Evolutionary conservation across 768 basidiomycete genomes (phyloP).

Genomic region (Boletus sp.): DNA sequence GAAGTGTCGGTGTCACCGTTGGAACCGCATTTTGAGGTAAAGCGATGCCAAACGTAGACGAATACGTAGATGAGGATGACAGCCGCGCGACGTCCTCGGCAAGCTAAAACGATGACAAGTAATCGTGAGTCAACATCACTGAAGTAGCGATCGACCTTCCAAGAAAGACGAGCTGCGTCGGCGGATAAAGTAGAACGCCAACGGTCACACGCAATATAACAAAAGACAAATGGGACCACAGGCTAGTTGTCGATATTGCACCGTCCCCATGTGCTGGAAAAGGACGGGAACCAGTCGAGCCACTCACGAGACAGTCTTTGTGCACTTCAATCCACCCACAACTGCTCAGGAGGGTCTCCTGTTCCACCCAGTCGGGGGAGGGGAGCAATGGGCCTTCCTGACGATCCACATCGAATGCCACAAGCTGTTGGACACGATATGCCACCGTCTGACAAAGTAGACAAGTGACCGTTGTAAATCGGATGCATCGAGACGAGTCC

Average conservation of each 20-base stretch:
- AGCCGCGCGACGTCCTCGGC: conserved; percentile 22
- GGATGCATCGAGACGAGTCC: conserved; percentile 48
- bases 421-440: conserved; percentile 67
- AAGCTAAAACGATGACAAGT: conserved; percentile 19
- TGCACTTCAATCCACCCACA: conserved; percentile 75
- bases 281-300: background rate
- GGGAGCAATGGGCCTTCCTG: conserved; percentile 66
- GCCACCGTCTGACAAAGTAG: conserved; percentile 60
- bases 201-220: background rate
- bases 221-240: conserved; percentile 1
- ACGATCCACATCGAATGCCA: conserved; percentile 53
- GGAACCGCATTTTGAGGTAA: conserved; percentile 31
- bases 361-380: conserved; percentile 73
- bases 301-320: conserved; percentile 63
- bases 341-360: conserved; percentile 62
- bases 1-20: conserved; percentile 27
- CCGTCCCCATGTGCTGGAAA: background rate
- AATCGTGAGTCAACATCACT: conserved; percentile 17
- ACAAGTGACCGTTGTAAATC: conserved; percentile 65
- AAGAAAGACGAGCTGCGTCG: conserved; percentile 6
- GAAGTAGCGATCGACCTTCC: background rate
- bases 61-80: conserved; percentile 43
- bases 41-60: conserved; percentile 43
- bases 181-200: conserved; percentile 7
- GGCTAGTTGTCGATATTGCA: background rate